A percentile compares a stretch with the other conserved stretches of the same genome.
These are phyloP conservation scores for Candida xyloterini DNA, from an alignment of 805 yeast genomes.

Conservation along the genomic window DNA sequence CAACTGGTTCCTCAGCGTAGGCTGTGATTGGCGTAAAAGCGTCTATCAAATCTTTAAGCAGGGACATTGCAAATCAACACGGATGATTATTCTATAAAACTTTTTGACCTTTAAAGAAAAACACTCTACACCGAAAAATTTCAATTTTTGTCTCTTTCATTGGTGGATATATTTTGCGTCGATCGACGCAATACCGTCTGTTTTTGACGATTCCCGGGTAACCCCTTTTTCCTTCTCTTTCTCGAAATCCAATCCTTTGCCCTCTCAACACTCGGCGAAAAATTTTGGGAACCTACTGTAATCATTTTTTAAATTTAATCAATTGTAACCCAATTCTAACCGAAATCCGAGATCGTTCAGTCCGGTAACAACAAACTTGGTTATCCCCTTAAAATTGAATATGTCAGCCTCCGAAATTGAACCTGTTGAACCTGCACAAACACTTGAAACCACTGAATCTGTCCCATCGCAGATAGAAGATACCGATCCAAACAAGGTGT, in stretches of 20 bases:
- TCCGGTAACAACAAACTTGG: slow-evolving; percentile 6
- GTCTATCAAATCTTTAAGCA: slow-evolving; percentile 74
- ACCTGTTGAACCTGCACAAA: slow-evolving; percentile 3
- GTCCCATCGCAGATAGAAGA: slow-evolving; percentile 12
- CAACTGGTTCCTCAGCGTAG: slow-evolving; percentile 47
- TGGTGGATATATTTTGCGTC: slow-evolving; percentile 20
- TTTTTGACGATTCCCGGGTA: neutral
- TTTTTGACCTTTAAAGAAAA: slow-evolving; percentile 8
- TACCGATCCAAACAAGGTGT: slow-evolving; percentile 28
- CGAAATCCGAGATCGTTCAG: neutral
- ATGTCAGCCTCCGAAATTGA: slow-evolving; percentile 12
- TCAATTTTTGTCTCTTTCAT: slow-evolving; percentile 24
- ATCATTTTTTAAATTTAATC: neutral
- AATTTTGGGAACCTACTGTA: slow-evolving; percentile 5
- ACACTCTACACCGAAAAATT: slow-evolving; percentile 18
- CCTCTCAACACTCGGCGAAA: slow-evolving; percentile 7
- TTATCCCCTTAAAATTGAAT: slow-evolving; percentile 4
- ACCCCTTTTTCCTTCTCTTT: neutral
- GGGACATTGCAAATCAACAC: slow-evolving; percentile 31
- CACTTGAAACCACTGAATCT: slow-evolving; percentile 6
- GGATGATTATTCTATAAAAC: slow-evolving; percentile 8
- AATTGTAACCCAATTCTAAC: slow-evolving; percentile 1
- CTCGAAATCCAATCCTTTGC: slow-evolving; percentile 1
- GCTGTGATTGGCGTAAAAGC: slow-evolving; percentile 76
- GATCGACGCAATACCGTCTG: slow-evolving; percentile 2